Evolutionary conservation across 805 yeast genomes (phyloP).

Genomic region (Priceomyces melissophilus): DNA sequence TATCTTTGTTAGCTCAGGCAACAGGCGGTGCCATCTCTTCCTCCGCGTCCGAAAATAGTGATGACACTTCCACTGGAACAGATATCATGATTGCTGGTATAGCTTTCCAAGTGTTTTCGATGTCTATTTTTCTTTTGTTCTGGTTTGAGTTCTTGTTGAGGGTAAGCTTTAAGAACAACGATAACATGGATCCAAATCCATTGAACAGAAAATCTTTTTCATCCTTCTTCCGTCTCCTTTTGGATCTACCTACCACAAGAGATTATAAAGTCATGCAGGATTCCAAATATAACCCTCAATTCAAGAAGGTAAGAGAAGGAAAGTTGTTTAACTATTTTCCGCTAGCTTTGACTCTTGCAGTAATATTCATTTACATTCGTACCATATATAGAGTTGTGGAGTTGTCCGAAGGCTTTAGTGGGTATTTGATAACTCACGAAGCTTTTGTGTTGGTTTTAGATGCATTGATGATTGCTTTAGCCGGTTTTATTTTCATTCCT

Average conservation of each 20-base stretch:
- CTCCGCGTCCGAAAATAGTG: constrained; percentile 27
- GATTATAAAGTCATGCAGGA: constrained; percentile 17
- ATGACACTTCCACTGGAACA: constrained; percentile 46
- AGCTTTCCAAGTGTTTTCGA: constrained; percentile 69
- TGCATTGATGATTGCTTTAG: constrained; percentile 24
- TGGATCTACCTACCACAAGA: constrained; percentile 19
- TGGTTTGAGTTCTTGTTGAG: constrained; percentile 45
- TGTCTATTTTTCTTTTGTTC: constrained; percentile 56
- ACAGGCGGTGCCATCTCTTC: constrained; percentile 76
- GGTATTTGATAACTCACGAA: constrained; percentile 51
- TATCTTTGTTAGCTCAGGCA: constrained; percentile 65
- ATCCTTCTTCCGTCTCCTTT: constrained; percentile 16
- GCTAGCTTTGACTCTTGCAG: constrained; percentile 43
- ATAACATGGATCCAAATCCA: constrained; percentile 1
- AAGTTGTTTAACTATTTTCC: constrained; percentile 42
- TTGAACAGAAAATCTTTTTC: constrained; percentile 21
- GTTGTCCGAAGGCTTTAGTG: constrained; percentile 68
- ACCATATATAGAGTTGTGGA: constrained; percentile 74
- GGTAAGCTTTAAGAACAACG: constrained; percentile 30
- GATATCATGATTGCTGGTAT: constrained; percentile 76
- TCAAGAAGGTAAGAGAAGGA: constrained; percentile 30
- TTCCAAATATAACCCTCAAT: constrained; percentile 32
- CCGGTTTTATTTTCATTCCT: constrained; percentile 22
- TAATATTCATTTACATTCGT: constrained; percentile 56
- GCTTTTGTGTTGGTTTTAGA: constrained; percentile 40